Base-by-base conservation (phyloP, 208 protist genomes). In the Trypanosomatidae sp. region DNA sequence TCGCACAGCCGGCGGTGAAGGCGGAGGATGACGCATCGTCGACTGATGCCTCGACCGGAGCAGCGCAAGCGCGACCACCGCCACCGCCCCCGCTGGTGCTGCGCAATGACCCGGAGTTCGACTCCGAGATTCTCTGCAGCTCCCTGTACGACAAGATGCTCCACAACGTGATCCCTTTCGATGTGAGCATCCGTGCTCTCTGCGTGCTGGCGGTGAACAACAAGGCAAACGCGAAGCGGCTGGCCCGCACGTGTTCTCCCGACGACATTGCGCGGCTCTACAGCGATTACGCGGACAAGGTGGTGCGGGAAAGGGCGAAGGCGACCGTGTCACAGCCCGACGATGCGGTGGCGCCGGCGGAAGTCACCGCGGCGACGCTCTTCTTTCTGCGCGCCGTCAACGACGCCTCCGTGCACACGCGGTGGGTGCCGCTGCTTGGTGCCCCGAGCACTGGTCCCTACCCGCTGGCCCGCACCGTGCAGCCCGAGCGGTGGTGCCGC, bases 91-190 rank as follows among this genome's bases (percentile, higher is more conserved):
- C 60, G 12, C 44, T 69, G 1, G 62, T 70, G 17, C 53, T 64
- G 5, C 76, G 74, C 62, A 82, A 84, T n/a, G 69, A 80, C 25
- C 62, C 77, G 1, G 71, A 66, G 2, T 94, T 89, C 79, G 84
- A 87, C 50, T 93, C 89, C 3, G 66, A 66, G 28, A 30, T 90
- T n/a, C 73, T 96, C 58, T 95, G 90, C 67, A 68, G 60, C 6
- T 71, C 79, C 0, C 50, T 95, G 7, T 90, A 86, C 72, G 79
- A 89, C 19, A 96, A 92, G 75, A 85, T 92, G 78, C 22, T 88
- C 33, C 82, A 75, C 62, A 80, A 71, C 28, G 87, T 96, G 12
- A 81, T 96, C 19, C 92, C 92, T n/a, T 96, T 89, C 62, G 90
- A 96, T 46, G 87, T 94, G 15, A 85, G 83, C 43, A 82, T 92